Conservation (phyloP, 129 eudicot species). For the Chrysanthemum seticuspe region DNA sequence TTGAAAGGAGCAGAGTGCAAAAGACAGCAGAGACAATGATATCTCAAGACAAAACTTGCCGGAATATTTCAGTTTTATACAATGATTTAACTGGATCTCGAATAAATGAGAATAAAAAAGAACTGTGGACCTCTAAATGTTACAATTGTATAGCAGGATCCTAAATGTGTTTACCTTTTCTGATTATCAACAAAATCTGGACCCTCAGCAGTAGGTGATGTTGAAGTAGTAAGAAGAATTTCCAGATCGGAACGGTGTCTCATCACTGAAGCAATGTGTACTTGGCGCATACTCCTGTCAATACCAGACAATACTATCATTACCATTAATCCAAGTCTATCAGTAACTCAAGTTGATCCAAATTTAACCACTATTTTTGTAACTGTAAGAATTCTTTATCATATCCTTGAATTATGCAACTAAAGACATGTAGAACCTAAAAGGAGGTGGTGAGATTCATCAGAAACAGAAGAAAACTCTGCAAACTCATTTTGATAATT, state of each 20-base stretch:
- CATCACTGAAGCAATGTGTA: conserved; percentile 40
- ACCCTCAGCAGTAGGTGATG: conserved; percentile 85
- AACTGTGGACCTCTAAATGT: conserved; percentile 3
- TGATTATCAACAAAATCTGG: conserved; percentile 74
- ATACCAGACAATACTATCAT: background rate
- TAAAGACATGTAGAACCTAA: background rate
- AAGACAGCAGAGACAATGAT: too few relatives aligned
- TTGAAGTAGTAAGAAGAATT: conserved; percentile 65
- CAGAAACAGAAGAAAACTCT: too few relatives aligned
- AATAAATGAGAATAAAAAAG: too few relatives aligned
- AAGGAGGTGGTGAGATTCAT: too few relatives aligned
- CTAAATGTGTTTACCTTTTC: conserved; percentile 52
- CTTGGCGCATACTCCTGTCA: conserved; percentile 46
- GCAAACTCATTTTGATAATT: too few relatives aligned
- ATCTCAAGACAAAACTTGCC: too few relatives aligned
- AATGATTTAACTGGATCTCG: too few relatives aligned
- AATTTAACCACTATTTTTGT: background rate
- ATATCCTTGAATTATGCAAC: background rate
- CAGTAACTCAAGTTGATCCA: background rate
- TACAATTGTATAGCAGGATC: background rate
- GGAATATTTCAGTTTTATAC: too few relatives aligned
- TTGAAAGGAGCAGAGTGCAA: too few relatives aligned
- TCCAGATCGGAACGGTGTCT: conserved; percentile 59
- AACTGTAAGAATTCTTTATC: background rate
- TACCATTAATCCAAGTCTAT: conserved; percentile 5